Percentiles rank a stretch among this genome's conserved stretches.
These are phyloP conservation scores for Elsinoe ampelina DNA, from an alignment of 2,329 filamentous ascomycete species.

Conservation along the genomic window DNA sequence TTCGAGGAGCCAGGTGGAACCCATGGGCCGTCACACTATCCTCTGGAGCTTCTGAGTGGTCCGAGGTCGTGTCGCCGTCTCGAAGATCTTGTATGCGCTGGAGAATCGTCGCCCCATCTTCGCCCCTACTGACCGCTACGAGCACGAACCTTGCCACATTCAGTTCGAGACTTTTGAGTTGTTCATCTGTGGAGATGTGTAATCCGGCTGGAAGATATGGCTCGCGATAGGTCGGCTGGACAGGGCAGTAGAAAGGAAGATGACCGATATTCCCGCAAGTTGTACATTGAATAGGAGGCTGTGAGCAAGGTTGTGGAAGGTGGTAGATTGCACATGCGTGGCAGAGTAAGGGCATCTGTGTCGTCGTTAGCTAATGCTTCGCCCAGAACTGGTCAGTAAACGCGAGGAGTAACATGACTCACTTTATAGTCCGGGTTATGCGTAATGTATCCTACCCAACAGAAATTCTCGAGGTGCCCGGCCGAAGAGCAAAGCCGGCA, in stretches of 20 bases:
- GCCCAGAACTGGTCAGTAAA: too few relatives aligned
- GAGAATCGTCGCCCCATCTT: too few relatives aligned
- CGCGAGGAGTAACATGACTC: neutral
- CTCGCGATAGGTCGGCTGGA: neutral
- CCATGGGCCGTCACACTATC: too few relatives aligned
- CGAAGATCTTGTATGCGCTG: too few relatives aligned
- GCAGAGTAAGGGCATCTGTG: conserved; percentile 13
- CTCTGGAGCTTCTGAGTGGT: too few relatives aligned
- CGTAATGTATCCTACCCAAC: conserved; percentile 4
- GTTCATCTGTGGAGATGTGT: neutral
- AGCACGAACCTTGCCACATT: neutral
- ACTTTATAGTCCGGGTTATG: conserved; percentile 6
- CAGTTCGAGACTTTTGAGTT: neutral
- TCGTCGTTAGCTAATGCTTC: neutral
- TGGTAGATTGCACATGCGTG: conserved; percentile 16
- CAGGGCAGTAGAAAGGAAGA: conserved; percentile 12
- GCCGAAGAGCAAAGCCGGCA: conserved; percentile 10
- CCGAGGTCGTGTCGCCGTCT: too few relatives aligned
- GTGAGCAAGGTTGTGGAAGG: conserved; percentile 12
- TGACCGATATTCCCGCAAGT: conserved; percentile 13
- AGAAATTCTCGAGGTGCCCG: conserved; percentile 16
- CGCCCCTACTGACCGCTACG: neutral
- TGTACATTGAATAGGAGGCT: neutral
- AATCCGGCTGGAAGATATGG: neutral
- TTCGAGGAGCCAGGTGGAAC: too few relatives aligned